Evolutionary conservation across 208 protist species (phyloP).

Genomic region (Trypanosoma scelopori): DNA sequence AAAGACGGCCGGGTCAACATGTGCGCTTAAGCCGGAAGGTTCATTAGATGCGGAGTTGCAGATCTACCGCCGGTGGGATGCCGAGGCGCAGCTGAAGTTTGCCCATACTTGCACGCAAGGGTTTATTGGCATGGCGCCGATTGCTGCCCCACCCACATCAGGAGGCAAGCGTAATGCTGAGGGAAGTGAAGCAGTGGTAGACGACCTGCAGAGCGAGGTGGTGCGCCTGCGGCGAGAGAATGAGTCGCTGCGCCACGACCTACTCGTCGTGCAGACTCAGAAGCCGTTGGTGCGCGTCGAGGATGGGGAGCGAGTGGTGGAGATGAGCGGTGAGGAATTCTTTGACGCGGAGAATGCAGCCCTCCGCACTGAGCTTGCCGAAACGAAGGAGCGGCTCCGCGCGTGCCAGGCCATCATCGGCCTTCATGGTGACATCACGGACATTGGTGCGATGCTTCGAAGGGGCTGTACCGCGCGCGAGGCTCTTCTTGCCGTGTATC

Average conservation of each 20-base stretch:
- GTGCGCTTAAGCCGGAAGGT: neutral
- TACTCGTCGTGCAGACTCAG: constrained; percentile 3
- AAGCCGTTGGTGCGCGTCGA: constrained; percentile 7
- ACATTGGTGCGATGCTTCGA: neutral
- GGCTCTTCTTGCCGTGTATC: neutral
- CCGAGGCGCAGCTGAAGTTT: neutral
- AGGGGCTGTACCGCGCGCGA: neutral
- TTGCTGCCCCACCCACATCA: neutral
- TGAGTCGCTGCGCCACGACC: neutral
- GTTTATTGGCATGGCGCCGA: neutral
- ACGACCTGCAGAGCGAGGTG: constrained; percentile 5
- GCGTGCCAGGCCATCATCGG: neutral
- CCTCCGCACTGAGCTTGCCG: neutral
- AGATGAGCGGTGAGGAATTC: constrained; percentile 15
- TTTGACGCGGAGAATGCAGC: constrained; percentile 8
- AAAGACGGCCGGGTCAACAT: neutral
- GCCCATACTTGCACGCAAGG: neutral
- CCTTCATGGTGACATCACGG: constrained; percentile 1
- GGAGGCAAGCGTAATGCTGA: neutral
- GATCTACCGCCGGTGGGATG: constrained; percentile 7
- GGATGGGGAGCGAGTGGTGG: constrained; percentile 3
- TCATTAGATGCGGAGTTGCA: constrained; percentile 1
- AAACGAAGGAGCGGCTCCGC: constrained; percentile 1
- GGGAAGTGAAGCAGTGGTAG: neutral
- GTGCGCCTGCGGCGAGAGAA: constrained; percentile 7